phyloP scores from a whole-genome alignment of 2,329 filamentous ascomycete species.

The Aspergillus eucalypticola region DNA sequence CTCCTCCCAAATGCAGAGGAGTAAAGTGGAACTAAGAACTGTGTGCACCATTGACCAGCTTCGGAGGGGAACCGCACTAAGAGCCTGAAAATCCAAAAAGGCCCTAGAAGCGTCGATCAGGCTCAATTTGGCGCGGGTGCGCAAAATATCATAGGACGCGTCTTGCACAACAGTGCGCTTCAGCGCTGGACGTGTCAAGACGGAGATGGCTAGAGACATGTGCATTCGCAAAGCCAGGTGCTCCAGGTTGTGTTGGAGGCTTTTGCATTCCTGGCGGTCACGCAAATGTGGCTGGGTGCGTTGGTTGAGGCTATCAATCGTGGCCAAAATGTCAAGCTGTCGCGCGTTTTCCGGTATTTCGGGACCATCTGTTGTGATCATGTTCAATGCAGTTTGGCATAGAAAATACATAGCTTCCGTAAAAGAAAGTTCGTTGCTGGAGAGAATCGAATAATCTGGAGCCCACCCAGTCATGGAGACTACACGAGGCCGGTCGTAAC shows the following conservation, averaged over 20 bases:
- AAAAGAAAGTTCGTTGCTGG: slow-evolving; percentile 24
- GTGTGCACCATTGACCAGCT: slow-evolving; percentile 41
- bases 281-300: slow-evolving; percentile 53
- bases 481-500: slow-evolving; percentile 36
- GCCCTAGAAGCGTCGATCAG: slow-evolving; percentile 31
- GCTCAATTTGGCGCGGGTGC: slow-evolving; percentile 26
- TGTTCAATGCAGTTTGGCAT: slow-evolving; percentile 28
- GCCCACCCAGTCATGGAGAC: slow-evolving; percentile 30
- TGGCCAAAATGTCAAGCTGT: slow-evolving; percentile 38
- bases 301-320: slow-evolving; percentile 49
- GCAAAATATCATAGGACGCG: slow-evolving; percentile 17
- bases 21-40: slow-evolving; percentile 34
- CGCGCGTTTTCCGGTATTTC: slow-evolving; percentile 12
- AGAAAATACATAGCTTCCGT: slow-evolving; percentile 31
- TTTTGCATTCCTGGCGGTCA: slow-evolving; percentile 41
- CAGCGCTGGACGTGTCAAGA: slow-evolving; percentile 58
- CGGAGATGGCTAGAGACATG: slow-evolving; percentile 57
- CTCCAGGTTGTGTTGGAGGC: slow-evolving; percentile 52
- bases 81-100: slow-evolving; percentile 35
- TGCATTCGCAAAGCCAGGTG: slow-evolving; percentile 59
- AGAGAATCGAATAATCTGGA: slow-evolving; percentile 15
- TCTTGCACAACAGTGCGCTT: slow-evolving; percentile 31
- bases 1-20: slow-evolving; percentile 38
- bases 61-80: slow-evolving; percentile 32
- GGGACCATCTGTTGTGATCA: slow-evolving; percentile 48